phyloP scores from a whole-genome alignment of 1,284 basidiomycete species.

The Neonothopanus nambi region DNA sequence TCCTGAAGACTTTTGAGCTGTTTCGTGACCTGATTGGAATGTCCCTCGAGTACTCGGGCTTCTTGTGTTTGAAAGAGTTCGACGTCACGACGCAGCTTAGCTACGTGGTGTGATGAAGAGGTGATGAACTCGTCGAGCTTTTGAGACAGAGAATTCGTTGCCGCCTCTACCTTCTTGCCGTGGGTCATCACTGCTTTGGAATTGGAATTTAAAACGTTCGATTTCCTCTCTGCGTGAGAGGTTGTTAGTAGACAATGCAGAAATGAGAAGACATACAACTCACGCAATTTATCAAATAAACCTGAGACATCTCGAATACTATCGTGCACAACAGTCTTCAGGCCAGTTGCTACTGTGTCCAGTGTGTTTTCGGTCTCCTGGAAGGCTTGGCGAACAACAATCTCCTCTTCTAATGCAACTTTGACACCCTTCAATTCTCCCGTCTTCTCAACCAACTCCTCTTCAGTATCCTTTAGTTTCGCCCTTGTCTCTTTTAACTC shows the following conservation, averaged over 20 bases:
- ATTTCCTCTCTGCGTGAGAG: conserved; percentile 67
- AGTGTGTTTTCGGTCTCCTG: conserved; percentile 73
- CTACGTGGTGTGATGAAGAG: conserved; percentile 51
- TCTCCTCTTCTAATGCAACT: conserved; percentile 73
- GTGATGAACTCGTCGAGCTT: conserved; percentile 67
- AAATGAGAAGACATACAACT: conserved; percentile 24
- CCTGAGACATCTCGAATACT: conserved; percentile 73
- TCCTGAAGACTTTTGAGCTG: conserved; percentile 60
- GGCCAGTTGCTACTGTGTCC: conserved; percentile 67
- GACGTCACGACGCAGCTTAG: conserved; percentile 56
- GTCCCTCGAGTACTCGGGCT: conserved; percentile 49
- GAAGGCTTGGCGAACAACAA: conserved; percentile 74
- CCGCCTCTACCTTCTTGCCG: conserved; percentile 54
- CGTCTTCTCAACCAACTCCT: conserved; percentile 52
- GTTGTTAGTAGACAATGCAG: not conserved
- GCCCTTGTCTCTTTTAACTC: conserved; percentile 72
- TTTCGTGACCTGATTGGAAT: conserved; percentile 58
- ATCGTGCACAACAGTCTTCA: conserved; percentile 69
- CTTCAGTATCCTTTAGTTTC: conserved; percentile 55
- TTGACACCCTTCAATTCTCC: conserved; percentile 57
- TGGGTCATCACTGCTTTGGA: conserved; percentile 64
- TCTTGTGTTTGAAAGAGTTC: conserved; percentile 60
- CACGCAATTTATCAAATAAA: conserved; percentile 85
- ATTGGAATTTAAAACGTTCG: conserved; percentile 67
- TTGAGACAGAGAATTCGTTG: conserved; percentile 53